Percentiles rank a stretch among this genome's conserved stretches.
These are phyloP conservation scores for Corynespora cassiicola DNA, from an alignment of 2,329 filamentous ascomycete species.

Conservation along the genomic window DNA sequence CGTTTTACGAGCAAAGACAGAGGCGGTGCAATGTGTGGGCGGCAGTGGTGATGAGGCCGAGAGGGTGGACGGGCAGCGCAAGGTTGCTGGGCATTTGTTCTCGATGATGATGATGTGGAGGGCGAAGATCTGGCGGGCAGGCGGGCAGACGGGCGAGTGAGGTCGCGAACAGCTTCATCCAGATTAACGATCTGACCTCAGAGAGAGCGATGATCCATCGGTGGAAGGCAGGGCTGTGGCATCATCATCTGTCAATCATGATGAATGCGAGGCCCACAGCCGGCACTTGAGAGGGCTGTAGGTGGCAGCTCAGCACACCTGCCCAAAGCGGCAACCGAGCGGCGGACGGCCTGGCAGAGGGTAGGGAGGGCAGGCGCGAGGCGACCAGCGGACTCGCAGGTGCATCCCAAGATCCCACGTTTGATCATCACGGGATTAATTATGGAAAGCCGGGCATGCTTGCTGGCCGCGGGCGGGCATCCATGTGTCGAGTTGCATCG, in stretches of 20 bases:
- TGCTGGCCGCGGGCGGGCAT: neutral
- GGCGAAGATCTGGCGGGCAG: neutral
- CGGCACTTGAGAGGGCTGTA: no score
- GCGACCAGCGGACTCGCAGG: no score
- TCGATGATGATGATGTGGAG: slow-evolving; percentile 1
- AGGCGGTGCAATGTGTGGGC: neutral
- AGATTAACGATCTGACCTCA: slow-evolving; percentile 30
- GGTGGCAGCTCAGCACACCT: slow-evolving; percentile 14
- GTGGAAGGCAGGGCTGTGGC: slow-evolving; percentile 31
- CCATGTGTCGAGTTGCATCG: slow-evolving; percentile 11
- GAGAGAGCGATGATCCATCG: no score
- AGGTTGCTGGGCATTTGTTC: slow-evolving; percentile 5
- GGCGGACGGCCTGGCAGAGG: no score
- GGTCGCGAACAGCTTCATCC: slow-evolving; percentile 10
- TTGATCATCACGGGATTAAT: slow-evolving; percentile 19
- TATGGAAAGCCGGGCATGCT: slow-evolving; percentile 7
- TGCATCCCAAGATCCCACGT: slow-evolving; percentile 10
- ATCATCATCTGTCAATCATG: slow-evolving; percentile 28
- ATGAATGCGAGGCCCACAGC: slow-evolving; percentile 19
- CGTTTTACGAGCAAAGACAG: slow-evolving; percentile 1
- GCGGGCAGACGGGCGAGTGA: slow-evolving; percentile 5
- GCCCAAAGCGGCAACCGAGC: no score
- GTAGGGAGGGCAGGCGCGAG: no score
- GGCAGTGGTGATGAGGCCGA: slow-evolving; percentile 1
- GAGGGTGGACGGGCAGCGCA: neutral